Evolutionary conservation across 1,284 basidiomycete genomes (phyloP), one percentile per base, ranked within the genome.

Genomic region (Farysia itapuensis): DNA sequence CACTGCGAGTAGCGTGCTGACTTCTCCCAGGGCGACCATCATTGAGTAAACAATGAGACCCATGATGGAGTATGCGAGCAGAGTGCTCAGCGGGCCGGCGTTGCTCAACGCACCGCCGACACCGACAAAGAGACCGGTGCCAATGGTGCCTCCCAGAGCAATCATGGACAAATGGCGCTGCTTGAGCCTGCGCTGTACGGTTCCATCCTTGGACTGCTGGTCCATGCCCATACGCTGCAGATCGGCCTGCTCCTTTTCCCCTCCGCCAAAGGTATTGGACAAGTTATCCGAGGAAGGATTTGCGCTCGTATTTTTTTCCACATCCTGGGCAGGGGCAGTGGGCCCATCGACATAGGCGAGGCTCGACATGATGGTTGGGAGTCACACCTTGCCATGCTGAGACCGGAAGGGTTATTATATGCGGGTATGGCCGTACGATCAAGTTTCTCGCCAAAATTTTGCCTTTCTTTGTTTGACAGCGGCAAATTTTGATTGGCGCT

Each of bases 51-150:
- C 52, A 43, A 72, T 48, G 12, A 66, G 21, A 34, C 69, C 64
- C 61, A 78, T 74, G 39, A 78, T 67, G 19, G 69, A 48, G 44
- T 78, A 79, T 22, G 69, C 75, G 22, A 79, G 50, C 28, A 79
- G 75, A 4, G 78, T 70, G 37, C 79, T 79, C 14, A 77, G 67
- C 2, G 80, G 81, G 12, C 80, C 81, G 36, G 78, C 80, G 15
- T 70, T 67, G 13, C 75, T 65, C 15, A 82, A 70, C 8, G 79
- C 77, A 41, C 81, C 79, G 16, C 89, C 89, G 12, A 86, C 85
- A 54, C 88, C 88, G 31, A 91, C 80, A 80, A 92, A 91, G 30
- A 77, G 64, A 35, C 75, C 75, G 2, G 75, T 77, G 11, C 74
- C 74, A 41, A 70, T 72, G 32, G 60, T 61, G 28, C 68, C 67